Base-by-base conservation (phyloP, 2,329 filamentous ascomycete species). In the Colletotrichum viniferum region DNA sequence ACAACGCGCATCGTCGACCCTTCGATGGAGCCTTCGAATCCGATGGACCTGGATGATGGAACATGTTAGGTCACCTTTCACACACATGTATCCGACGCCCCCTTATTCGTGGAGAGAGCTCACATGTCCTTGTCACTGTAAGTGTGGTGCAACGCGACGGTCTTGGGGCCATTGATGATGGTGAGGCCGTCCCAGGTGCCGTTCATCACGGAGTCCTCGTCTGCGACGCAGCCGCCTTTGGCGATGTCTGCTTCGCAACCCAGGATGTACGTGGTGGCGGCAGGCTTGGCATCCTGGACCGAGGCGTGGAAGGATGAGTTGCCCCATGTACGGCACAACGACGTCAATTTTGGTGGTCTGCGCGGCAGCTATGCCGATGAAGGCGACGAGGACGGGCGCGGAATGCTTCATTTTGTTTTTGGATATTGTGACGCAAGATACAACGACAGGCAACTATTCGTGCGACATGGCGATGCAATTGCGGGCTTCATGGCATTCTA, bases 231-330 rank as follows among this genome's bases (percentile, higher is more conserved):
- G 7, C 81, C 79, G 21, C 76, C 76, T 7, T 69, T 28, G 36
- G 76, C 67, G 43, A 73, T 73, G 24, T 62, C 67, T 28, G 74
- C 38, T 6, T 77, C 69, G 73, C 83, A 85, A 28, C 71, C 71
- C 26, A 84, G 60, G 61, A 77, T 78, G 61, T 80, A 78, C 4
- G 84, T 86, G 2, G 83, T 84, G 61, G 80, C 79, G 10, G 64
- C 74, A 12, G 60, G 67, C 38, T 80, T 79, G 72, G 77, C 82
- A 9, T 76, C 77, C 55, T 84, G 62, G 67, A 84, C 77, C n/a
- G 83, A 84, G 36, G 79, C 83, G 9, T 78, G 78, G 14, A 82
- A 63, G 12, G 67, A 58, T 21, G 79, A 74, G 13, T 76, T 6
- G 61, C 81, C 79, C 79, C 61, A 73, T 77, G 52, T 77, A 56